A percentile compares a stretch with the other conserved stretches of the same genome.
These are phyloP conservation scores for Malassezia vespertilionis DNA, from an alignment of 1,284 basidiomycete species.

Conservation along the genomic window DNA sequence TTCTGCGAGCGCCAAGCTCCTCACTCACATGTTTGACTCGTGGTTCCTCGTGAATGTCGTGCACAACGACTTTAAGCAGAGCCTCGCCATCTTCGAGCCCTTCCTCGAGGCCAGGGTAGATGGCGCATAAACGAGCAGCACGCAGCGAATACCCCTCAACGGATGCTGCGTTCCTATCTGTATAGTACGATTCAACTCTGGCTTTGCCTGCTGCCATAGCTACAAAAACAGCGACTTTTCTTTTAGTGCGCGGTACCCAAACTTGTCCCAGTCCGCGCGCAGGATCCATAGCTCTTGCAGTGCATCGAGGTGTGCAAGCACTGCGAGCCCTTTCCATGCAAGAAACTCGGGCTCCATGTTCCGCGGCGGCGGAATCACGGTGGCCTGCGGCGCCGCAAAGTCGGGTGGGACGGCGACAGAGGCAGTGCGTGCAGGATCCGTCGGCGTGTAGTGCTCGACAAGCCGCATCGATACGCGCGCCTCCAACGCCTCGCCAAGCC, in stretches of 20 bases:
- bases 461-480: slow-evolving; percentile 24
- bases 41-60: slow-evolving; percentile 45
- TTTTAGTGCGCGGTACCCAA: slow-evolving; percentile 51
- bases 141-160: slow-evolving; percentile 16
- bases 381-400: slow-evolving; percentile 51
- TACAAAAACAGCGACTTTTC: slow-evolving; percentile 46
- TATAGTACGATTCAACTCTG: slow-evolving; percentile 18
- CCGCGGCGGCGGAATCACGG: slow-evolving; percentile 80
- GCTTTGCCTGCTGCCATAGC: not conserved
- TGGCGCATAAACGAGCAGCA: not conserved
- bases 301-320: slow-evolving; percentile 80
- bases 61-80: slow-evolving; percentile 37
- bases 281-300: slow-evolving; percentile 81
- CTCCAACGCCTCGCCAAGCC: slow-evolving; percentile 44
- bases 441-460: slow-evolving; percentile 17
- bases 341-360: slow-evolving; percentile 80
- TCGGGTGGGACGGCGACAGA: slow-evolving; percentile 9
- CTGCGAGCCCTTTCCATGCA: slow-evolving; percentile 90
- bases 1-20: slow-evolving; percentile 28
- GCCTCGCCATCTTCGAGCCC: slow-evolving; percentile 39
- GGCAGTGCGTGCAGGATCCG: slow-evolving; percentile 5
- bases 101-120: slow-evolving; percentile 19
- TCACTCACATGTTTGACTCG: slow-evolving; percentile 33
- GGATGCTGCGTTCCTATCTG: slow-evolving; percentile 11
- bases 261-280: slow-evolving; percentile 65